These are phyloP conservation scores for Candida methanosorbosa DNA, from an alignment of 805 yeast genomes.

Conservation along the genomic window DNA sequence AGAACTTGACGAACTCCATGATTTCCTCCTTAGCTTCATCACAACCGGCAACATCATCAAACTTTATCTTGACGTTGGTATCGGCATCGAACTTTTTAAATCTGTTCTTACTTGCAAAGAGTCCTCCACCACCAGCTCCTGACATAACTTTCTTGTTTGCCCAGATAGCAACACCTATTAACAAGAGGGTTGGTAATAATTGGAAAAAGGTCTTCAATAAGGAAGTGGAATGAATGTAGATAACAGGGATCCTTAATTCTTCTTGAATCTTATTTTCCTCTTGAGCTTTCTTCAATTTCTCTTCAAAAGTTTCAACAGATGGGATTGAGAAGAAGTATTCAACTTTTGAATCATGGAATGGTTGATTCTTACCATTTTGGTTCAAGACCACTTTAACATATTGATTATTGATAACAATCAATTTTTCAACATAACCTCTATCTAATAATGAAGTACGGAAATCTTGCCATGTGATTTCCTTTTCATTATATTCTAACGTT, in stretches of 20 bases:
- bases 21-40: constrained; percentile 96
- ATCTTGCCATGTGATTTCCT: constrained; percentile 49
- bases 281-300: constrained; percentile 68
- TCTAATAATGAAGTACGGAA: constrained; percentile 74
- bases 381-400: constrained; percentile 63
- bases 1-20: constrained; percentile 93
- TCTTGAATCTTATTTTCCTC: constrained; percentile 59
- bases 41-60: constrained; percentile 95
- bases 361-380: constrained; percentile 26
- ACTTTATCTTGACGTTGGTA: constrained; percentile 79
- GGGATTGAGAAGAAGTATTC: constrained; percentile 70
- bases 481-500: constrained; percentile 15
- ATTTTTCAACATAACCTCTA: constrained; percentile 66
- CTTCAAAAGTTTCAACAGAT: constrained; percentile 77
- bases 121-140: constrained; percentile 50
- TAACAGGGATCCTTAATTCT: constrained; percentile 68
- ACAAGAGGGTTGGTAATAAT: constrained; percentile 69
- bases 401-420: constrained; percentile 65
- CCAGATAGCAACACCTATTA: constrained; percentile 74
- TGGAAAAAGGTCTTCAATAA: constrained; percentile 56
- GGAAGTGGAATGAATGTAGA: constrained; percentile 62
- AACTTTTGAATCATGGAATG: constrained; percentile 17
- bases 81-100: constrained; percentile 86
- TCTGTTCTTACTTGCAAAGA: constrained; percentile 72
- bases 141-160: constrained; percentile 46